Conservation (phyloP, 768 basidiomycete genomes). For the Agrocybe pediades region DNA sequence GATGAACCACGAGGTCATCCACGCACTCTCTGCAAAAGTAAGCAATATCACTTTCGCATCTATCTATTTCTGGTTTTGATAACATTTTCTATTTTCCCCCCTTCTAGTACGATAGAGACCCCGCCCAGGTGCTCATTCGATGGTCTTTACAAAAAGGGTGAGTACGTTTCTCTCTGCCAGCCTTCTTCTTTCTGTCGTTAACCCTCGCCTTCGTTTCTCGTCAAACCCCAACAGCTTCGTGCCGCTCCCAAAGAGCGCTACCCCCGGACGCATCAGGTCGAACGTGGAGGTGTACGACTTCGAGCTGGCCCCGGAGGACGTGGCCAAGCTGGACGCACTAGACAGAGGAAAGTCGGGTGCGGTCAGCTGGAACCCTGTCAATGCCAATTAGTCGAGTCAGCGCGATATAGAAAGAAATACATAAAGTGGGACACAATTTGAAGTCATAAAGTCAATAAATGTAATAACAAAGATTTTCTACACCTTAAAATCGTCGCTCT, state of each 20-base stretch:
- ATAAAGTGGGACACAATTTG: too few species aligned
- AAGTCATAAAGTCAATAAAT: too few species aligned
- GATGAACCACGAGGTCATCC: constrained; percentile 55
- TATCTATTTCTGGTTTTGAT: too few species aligned
- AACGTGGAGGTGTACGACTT: constrained; percentile 82
- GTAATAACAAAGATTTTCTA: too few species aligned
- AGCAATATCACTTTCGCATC: neutral
- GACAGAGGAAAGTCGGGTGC: constrained; percentile 76
- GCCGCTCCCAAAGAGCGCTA: constrained; percentile 82
- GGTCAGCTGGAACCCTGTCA: constrained; percentile 84
- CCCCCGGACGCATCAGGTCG: constrained; percentile 65
- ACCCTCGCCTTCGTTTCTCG: neutral
- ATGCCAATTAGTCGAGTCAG: constrained; percentile 35
- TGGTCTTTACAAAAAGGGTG: constrained; percentile 91
- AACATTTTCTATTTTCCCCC: too few species aligned
- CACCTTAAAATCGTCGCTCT: too few species aligned
- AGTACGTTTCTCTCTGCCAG: constrained; percentile 17
- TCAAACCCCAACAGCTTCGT: constrained; percentile 57
- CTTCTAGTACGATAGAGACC: constrained; percentile 54
- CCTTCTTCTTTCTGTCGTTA: neutral
- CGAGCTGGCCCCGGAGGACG: constrained; percentile 63
- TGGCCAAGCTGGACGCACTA: constrained; percentile 63
- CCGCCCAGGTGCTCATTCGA: constrained; percentile 81
- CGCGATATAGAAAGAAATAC: too few species aligned
- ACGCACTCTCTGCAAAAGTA: constrained; percentile 63